Evolutionary conservation across 108 stramenopile species (phyloP).

Genomic region (Conticribra weissflogii): DNA sequence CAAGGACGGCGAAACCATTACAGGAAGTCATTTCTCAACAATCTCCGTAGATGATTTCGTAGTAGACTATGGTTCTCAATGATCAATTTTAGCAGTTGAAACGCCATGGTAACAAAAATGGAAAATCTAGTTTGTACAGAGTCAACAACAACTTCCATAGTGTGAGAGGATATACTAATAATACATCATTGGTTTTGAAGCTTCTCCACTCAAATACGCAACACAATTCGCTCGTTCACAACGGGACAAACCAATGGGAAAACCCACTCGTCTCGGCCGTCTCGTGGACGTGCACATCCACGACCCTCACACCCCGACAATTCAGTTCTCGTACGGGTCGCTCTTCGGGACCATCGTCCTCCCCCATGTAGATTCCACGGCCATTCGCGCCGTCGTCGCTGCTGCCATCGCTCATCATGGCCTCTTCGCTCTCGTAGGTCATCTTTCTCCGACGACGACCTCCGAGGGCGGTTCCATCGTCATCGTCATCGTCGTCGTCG

Average conservation of each 20-base stretch:
- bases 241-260: constrained; percentile 28
- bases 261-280: constrained; percentile 9
- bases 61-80: no score
- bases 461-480: no score
- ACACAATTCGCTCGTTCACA: constrained; percentile 8
- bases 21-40: no score
- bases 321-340: constrained; percentile 5
- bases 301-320: constrained; percentile 27
- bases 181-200: no score
- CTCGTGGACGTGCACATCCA: constrained; percentile 13
- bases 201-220: no score
- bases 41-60: no score
- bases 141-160: no score
- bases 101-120: no score
- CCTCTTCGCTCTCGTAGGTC: constrained; percentile 43
- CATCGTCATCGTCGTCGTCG: neutral
- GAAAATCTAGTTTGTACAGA: no score
- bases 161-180: no score
- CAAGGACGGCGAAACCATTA: no score
- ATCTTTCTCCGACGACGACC: constrained; percentile 25
- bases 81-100: no score
- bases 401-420: constrained; percentile 12
- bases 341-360: constrained; percentile 2
- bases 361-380: neutral
- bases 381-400: neutral